Base-by-base conservation (phyloP, 805 yeast genomes). In the Saturnispora bothae region DNA sequence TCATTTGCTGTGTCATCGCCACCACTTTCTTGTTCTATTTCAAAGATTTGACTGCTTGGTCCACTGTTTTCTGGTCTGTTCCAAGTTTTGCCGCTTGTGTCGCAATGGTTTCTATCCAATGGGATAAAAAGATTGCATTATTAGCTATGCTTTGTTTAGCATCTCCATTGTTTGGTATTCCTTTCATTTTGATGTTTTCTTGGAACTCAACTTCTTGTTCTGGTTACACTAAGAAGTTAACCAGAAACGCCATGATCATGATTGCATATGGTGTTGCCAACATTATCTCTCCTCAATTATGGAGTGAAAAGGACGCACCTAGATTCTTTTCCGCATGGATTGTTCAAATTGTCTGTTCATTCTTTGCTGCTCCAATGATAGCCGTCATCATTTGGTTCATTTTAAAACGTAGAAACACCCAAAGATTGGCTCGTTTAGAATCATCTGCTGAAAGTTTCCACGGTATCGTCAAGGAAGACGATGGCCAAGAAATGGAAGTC, bases 281-380 rank as follows among this genome's bases (percentile, higher is more conserved):
- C 43, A 60, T 71, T 16, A 64, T 71, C 20, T 66, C 73, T 5
- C 76, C 78, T 4, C 78, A 71, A 49, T 45, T 71, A 17, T 73
- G 76, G 71, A 60, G 63, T 46, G 56, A 48, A 7, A 51, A 47
- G n/a, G 68, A 66, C 44, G 61, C 65, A 6, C 78, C 78, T 34
- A 53, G 65, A 40, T 68, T 61, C 46, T 43, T 51, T 13, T 60
- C 65, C 2, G 68, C 71, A 8, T 64, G 76, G 76, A 53, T 66
- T 37, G 69, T 69, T 13, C 76, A 70, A 47, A 67, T 71, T 32
- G 70, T 68, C 7, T 48, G 68, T 15, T 60, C 69, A 5, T 71
- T 68, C 51, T 53, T 59, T 25, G 26, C 56, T 4, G 68, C 76
- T 2, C 76, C 77, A 5, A 31, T 57, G 4, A 17, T 65, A 13